phyloP scores from a whole-genome alignment of 371 early-diverging fungal species.

The Haplosporangium sp. region DNA sequence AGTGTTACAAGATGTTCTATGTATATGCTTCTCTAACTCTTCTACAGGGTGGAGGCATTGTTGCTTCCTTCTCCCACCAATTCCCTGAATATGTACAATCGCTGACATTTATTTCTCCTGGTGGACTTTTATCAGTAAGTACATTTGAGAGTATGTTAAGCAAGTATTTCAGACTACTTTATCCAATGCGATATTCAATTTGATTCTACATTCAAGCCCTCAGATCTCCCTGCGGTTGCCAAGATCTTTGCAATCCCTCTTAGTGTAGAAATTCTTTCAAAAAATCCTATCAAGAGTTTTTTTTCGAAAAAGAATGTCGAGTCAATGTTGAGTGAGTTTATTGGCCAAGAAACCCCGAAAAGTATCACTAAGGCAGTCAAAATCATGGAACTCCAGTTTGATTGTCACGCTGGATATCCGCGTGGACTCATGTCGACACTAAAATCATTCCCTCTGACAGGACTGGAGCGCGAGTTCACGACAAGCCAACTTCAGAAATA shows the following conservation, averaged over 20 bases:
- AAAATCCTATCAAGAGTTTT: constrained; percentile 30
- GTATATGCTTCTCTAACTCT: neutral
- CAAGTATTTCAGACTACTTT: too few species aligned
- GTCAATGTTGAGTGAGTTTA: constrained; percentile 48
- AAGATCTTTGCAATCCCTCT: constrained; percentile 40
- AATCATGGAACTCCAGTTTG: constrained; percentile 41
- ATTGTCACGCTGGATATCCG: constrained; percentile 44
- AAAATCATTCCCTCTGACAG: constrained; percentile 37
- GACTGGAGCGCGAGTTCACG: constrained; percentile 17
- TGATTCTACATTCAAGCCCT: constrained; percentile 14
- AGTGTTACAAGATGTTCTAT: neutral
- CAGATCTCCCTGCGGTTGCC: constrained; percentile 48
- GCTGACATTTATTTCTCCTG: constrained; percentile 42
- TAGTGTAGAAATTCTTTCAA: constrained; percentile 43
- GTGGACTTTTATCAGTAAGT: constrained; percentile 39
- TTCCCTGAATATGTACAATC: constrained; percentile 41
- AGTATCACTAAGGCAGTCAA: constrained; percentile 30
- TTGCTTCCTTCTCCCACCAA: constrained; percentile 31
- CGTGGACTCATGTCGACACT: constrained; percentile 56
- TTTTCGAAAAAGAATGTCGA: constrained; percentile 47
- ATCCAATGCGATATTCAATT: too few species aligned
- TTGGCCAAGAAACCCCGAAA: constrained; percentile 14
- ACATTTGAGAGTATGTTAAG: neutral
- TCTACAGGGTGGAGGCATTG: constrained; percentile 42
- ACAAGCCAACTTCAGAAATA: constrained; percentile 18